phyloP scores from a whole-genome alignment of 139 green algal genomes.

The Picochlorum sp. region DNA sequence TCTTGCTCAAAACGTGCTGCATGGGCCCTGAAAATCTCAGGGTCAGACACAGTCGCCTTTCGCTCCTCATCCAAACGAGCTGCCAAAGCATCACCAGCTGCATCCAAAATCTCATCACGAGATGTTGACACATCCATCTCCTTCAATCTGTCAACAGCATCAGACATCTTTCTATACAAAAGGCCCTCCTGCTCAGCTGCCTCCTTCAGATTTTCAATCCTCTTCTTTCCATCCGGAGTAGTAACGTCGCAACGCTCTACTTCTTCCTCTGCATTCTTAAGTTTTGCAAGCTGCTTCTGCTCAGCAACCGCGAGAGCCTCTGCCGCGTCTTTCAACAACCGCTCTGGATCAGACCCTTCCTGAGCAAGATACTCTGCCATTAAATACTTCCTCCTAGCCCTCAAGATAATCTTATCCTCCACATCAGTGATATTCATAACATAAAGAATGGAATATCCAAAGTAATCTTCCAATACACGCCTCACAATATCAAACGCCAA shows the following conservation, averaged over 20 bases:
- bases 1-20: constrained; percentile 69
- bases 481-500: constrained; percentile 96
- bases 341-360: constrained; percentile 2
- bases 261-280: constrained; percentile 5
- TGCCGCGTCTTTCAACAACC: constrained; percentile 6
- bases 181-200: constrained; percentile 22
- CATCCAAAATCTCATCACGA: constrained; percentile 31
- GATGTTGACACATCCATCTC: constrained; percentile 11
- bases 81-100: constrained; percentile 65
- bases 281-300: constrained; percentile 47
- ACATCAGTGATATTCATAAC: constrained; percentile 99
- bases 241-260: constrained; percentile 5
- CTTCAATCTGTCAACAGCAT: constrained; percentile 23
- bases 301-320: constrained; percentile 19
- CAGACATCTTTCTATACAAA: constrained; percentile 11
- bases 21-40: constrained; percentile 72
- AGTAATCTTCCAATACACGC: constrained; percentile 94
- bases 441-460: constrained; percentile 82
- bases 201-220: constrained; percentile 14
- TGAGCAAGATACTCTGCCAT: constrained; percentile 54
- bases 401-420: constrained; percentile 87
- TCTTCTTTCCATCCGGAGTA: constrained; percentile 1
- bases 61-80: constrained; percentile 63
- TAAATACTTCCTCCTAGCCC: constrained; percentile 82
- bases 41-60: constrained; percentile 63